These are phyloP conservation scores for Elaeagnus macrophylla DNA, from an alignment of 306 rosid genomes.

Conservation along the genomic window DNA sequence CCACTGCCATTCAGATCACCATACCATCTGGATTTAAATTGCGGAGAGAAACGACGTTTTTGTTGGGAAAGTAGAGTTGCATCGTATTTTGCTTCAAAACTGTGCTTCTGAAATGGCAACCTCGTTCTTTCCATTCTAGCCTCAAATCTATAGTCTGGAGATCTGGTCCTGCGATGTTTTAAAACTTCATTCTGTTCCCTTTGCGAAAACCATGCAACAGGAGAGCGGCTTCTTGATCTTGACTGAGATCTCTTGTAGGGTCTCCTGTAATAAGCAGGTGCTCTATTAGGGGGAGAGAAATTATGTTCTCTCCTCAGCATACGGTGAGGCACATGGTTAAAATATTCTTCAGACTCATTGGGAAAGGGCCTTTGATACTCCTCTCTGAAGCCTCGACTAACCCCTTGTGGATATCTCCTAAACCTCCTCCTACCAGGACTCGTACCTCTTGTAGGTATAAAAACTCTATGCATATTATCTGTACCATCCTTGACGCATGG, in stretches of 20 bases:
- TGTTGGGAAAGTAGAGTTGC: slow-evolving; percentile 18
- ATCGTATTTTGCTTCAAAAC: slow-evolving; percentile 21
- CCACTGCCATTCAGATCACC: slow-evolving; percentile 16
- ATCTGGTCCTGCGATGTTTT: slow-evolving; percentile 25
- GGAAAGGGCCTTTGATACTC: slow-evolving; percentile 22
- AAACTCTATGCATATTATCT: slow-evolving; percentile 12
- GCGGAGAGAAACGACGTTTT: slow-evolving; percentile 22
- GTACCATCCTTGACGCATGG: slow-evolving; percentile 13
- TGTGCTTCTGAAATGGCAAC: slow-evolving; percentile 24
- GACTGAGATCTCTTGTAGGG: slow-evolving; percentile 25
- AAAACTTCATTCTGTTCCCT: slow-evolving; percentile 17
- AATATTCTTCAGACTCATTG: slow-evolving; percentile 19
- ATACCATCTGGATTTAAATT: slow-evolving; percentile 22
- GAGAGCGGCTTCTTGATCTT: slow-evolving; percentile 33
- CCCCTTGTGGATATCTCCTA: slow-evolving; percentile 25
- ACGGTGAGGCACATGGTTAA: slow-evolving; percentile 21
- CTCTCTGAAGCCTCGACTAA: slow-evolving; percentile 19
- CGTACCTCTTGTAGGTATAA: slow-evolving; percentile 19
- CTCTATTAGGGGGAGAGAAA: slow-evolving; percentile 17
- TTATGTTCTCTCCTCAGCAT: slow-evolving; percentile 27
- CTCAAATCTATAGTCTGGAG: slow-evolving; percentile 27
- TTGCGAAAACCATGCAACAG: slow-evolving; percentile 11
- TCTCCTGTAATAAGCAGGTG: slow-evolving; percentile 19
- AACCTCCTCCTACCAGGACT: slow-evolving; percentile 31
- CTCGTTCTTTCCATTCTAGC: slow-evolving; percentile 24